Evolutionary conservation across 2,329 filamentous ascomycete genomes (phyloP).

Genomic region (Malbranchea zuffiana): DNA sequence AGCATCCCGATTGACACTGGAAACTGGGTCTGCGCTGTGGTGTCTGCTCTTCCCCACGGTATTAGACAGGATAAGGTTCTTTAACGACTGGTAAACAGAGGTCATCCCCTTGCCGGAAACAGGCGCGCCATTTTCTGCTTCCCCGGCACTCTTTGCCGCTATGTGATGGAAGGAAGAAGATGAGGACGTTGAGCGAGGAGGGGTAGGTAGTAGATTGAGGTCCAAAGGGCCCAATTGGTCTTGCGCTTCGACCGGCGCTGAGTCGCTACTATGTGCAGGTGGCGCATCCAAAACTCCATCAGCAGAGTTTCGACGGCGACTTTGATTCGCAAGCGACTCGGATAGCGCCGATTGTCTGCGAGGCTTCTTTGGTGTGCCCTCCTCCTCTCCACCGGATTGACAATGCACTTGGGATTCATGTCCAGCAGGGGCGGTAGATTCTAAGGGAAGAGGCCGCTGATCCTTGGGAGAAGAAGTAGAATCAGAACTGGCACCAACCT

Average conservation of each 20-base stretch:
- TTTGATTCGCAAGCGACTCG: slow-evolving; percentile 35
- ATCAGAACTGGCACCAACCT: slow-evolving; percentile 89
- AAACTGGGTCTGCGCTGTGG: slow-evolving; percentile 47
- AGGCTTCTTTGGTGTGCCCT: slow-evolving; percentile 18
- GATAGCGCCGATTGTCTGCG: slow-evolving; percentile 22
- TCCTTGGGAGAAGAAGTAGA: slow-evolving; percentile 46
- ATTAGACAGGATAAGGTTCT: slow-evolving; percentile 35
- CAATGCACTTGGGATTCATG: slow-evolving; percentile 19
- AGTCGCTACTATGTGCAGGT: too few relatives aligned
- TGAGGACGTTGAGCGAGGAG: slow-evolving; percentile 34
- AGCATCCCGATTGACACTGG: slow-evolving; percentile 52
- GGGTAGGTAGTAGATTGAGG: slow-evolving; percentile 32
- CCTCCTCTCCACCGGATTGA: slow-evolving; percentile 19
- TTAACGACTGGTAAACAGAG: slow-evolving; percentile 36
- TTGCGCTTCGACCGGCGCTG: too few relatives aligned
- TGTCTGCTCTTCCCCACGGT: slow-evolving; percentile 28
- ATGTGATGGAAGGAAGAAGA: slow-evolving; percentile 34
- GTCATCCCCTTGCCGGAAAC: slow-evolving; percentile 29
- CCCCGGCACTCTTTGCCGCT: slow-evolving; percentile 35
- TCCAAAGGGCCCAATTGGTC: slow-evolving; percentile 23
- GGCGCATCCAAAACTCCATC: slow-evolving; percentile 21
- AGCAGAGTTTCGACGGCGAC: slow-evolving; percentile 27
- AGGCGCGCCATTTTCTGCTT: slow-evolving; percentile 29
- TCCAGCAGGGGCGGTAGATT: slow-evolving; percentile 17
- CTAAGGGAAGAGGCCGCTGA: slow-evolving; percentile 25